Conservation (phyloP, 140 eudicot genomes). For the Ambrosia hybrid region DNA sequence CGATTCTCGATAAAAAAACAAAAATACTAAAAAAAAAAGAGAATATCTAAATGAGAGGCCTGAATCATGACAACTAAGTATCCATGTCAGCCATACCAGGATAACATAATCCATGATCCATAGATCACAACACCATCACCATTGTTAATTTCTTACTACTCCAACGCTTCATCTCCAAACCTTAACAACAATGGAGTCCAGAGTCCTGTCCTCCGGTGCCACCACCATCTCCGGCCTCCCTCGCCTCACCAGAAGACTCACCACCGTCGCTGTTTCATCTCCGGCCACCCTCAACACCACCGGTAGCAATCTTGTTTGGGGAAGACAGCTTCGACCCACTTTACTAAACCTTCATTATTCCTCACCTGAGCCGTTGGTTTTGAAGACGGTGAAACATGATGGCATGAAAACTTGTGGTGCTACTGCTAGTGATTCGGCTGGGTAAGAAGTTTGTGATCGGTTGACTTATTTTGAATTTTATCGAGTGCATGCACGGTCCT, state of each 20-base stretch:
- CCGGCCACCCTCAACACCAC: conserved; percentile 36
- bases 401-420: conserved; percentile 56
- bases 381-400: conserved; percentile 37
- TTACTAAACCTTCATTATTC: conserved; percentile 54
- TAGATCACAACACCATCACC: conserved; percentile 24
- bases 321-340: conserved; percentile 82
- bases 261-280: conserved; percentile 28
- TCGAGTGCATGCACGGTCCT: too few relatives aligned
- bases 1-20: too few relatives aligned
- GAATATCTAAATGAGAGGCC: not conserved
- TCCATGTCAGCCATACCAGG: conserved; percentile 10
- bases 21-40: too few relatives aligned
- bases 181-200: conserved; percentile 62
- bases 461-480: conserved; percentile 20
- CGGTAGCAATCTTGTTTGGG: conserved; percentile 75
- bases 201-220: conserved; percentile 70
- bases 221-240: conserved; percentile 63
- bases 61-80: not conserved
- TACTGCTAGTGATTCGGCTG: conserved; percentile 76
- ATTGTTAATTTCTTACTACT: too few relatives aligned
- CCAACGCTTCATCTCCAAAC: not conserved
- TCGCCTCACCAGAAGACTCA: conserved; percentile 38
- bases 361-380: conserved; percentile 32
- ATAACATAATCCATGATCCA: conserved; percentile 23
- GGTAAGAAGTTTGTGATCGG: conserved; percentile 60